Conservation (phyloP, 2,329 filamentous ascomycete genomes). For the Pseudonectria buxi region DNA sequence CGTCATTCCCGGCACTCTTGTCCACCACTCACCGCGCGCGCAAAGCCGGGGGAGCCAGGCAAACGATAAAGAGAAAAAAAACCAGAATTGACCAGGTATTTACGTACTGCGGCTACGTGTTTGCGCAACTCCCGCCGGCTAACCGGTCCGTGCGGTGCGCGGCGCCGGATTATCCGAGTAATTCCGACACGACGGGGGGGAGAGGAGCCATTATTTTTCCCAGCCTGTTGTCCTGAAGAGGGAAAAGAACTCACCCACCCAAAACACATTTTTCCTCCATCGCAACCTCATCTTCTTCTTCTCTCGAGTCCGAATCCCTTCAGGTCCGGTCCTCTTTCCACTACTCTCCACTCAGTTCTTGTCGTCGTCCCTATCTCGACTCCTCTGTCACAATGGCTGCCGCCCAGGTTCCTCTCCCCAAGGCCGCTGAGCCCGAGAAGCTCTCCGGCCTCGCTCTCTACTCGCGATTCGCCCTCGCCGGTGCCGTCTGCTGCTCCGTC, state of each 20-base stretch:
- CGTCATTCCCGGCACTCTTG: no score
- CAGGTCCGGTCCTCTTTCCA: no score
- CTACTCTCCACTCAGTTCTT: conserved; percentile 30
- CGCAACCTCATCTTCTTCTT: conserved; percentile 8
- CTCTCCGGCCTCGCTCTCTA: conserved; percentile 63
- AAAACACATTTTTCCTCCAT: conserved; percentile 15
- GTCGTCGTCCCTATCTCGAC: conserved; percentile 12
- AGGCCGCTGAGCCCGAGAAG: conserved; percentile 35
- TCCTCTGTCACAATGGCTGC: conserved; percentile 37
- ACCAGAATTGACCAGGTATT: no score
- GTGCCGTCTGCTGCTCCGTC: conserved; percentile 95
- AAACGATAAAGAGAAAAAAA: no score
- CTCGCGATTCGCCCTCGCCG: conserved; percentile 93
- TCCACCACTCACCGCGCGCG: no score
- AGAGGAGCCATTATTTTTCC: conserved; percentile 19
- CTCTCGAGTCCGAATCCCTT: conserved; percentile 6
- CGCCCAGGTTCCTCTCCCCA: conserved; percentile 36
- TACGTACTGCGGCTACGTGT: no score
- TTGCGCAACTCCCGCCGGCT: conserved; percentile 23
- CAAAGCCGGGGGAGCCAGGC: no score
- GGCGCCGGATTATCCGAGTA: conserved; percentile 26
- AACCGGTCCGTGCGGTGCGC: conserved; percentile 21
- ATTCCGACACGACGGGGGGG: conserved; percentile 17
- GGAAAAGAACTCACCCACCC: conserved; percentile 23
- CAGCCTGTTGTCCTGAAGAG: conserved; percentile 6